Base-by-base conservation (phyloP, 345 rosid genomes). In the Mallotus nudiflorus region DNA sequence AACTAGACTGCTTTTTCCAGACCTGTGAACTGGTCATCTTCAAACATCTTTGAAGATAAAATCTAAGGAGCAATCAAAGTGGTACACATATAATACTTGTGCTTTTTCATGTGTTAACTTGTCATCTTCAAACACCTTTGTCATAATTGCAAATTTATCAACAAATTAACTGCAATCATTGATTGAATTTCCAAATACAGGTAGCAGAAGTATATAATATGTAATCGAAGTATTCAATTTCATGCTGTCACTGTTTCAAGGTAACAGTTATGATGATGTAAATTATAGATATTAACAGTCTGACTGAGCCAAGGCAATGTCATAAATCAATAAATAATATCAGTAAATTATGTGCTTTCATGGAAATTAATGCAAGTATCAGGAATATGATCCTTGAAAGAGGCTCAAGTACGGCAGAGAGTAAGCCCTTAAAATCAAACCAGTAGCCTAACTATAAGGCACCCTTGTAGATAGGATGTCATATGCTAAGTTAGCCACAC, bases 71-170 rank as follows among this genome's bases (percentile, higher is more conserved):
- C n/a, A n/a, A n/a, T n/a, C n/a, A n/a, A n/a, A n/a, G n/a, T n/a
- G n/a, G n/a, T n/a, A n/a, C n/a, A n/a, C n/a, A n/a, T n/a, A n/a
- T n/a, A 97, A 89, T 69, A 89, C 84, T 84, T 93, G 98, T 63
- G 97, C 93, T 82, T 93, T 83, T 51, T 84, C 83, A 8, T 87
- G 72, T 19, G 87, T 80, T 62, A 84, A 86, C 67, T 77, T 71
- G 69, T 84, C 91, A 44, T 85, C 84, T 71, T 85, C 89, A n/a
- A 90, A 78, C 46, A 81, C 87, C 73, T 68, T 90, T 55, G 93
- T 81, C 69, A 93, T 90, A n/a, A 88, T 71, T 46, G 87, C 87
- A 12, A 78, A 79, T 71, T 78, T 55, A 44, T 91, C 95, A 57
- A 87, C 77, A 76, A 85, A 73, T 65, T 79, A 78, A 68, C 79